These are phyloP conservation scores for Trichocomaceae sp. DNA, from an alignment of 2,329 filamentous ascomycete species.

Conservation along the genomic window DNA sequence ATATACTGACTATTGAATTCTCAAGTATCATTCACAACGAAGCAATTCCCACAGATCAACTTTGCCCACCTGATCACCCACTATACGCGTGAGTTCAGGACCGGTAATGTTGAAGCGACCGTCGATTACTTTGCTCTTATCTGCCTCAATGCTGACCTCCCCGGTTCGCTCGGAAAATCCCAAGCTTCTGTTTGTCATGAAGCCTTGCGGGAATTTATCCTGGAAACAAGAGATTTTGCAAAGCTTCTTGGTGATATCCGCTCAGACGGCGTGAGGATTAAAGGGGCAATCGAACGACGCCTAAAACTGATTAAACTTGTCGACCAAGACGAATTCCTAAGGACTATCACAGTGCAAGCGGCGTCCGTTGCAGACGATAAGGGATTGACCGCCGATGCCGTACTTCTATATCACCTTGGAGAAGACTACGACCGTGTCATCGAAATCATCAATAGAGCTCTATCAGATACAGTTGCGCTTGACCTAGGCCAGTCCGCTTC, in stretches of 20 bases:
- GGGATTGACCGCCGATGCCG: conserved; percentile 85
- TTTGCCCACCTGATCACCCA: conserved; percentile 90
- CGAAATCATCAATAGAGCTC: conserved; percentile 75
- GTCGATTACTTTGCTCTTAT: conserved; percentile 90
- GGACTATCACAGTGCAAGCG: conserved; percentile 86
- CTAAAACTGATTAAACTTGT: conserved; percentile 72
- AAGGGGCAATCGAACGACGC: conserved; percentile 80
- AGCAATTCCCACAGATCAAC: conserved; percentile 69
- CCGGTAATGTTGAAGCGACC: conserved; percentile 78
- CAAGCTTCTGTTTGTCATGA: conserved; percentile 84
- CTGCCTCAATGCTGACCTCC: conserved; percentile 81
- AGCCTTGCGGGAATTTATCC: conserved; percentile 82
- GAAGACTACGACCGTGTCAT: conserved; percentile 96
- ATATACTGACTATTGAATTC: conserved; percentile 1
- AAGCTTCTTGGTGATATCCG: conserved; percentile 87
- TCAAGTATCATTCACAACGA: conserved; percentile 49
- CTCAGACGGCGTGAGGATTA: conserved; percentile 75
- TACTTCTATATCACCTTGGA: conserved; percentile 87
- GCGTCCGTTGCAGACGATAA: conserved; percentile 91
- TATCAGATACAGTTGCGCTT: conserved; percentile 81
- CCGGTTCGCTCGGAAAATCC: conserved; percentile 64
- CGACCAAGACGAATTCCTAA: conserved; percentile 77
- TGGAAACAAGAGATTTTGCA: conserved; percentile 96
- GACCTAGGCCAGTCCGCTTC: conserved; percentile 77
- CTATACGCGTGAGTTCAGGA: conserved; percentile 93